Evolutionary conservation across 2,329 filamentous ascomycete genomes (phyloP).

Genomic region (Chalaropsis ovoidea): DNA sequence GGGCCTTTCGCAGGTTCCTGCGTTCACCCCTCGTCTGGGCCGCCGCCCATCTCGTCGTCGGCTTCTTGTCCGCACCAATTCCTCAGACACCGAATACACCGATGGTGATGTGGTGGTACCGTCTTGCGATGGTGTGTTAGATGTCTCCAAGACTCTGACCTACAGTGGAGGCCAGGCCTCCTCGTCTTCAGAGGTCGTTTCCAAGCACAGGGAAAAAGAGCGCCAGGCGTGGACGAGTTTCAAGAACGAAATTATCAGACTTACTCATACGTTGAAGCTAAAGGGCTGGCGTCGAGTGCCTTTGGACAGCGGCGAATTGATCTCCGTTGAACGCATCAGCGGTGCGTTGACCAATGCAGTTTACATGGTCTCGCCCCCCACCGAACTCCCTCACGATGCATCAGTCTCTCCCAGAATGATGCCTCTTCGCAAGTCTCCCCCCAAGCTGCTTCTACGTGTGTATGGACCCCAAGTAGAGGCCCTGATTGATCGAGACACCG

Average conservation of each 20-base stretch:
- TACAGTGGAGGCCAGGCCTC: slow-evolving; percentile 50
- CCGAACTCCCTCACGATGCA: slow-evolving; percentile 29
- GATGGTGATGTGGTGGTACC: slow-evolving; percentile 79
- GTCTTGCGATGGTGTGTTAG: slow-evolving; percentile 69
- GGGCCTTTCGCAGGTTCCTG: slow-evolving; percentile 40
- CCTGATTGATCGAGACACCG: slow-evolving; percentile 84
- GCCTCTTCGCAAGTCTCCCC: slow-evolving; percentile 34
- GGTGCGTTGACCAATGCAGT: slow-evolving; percentile 94
- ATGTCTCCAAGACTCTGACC: slow-evolving; percentile 80
- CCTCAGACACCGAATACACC: slow-evolving; percentile 75
- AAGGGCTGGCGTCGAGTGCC: slow-evolving; percentile 86
- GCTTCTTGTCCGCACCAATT: slow-evolving; percentile 38
- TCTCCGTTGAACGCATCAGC: slow-evolving; percentile 67
- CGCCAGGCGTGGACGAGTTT: slow-evolving; percentile 71
- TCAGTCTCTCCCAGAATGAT: slow-evolving; percentile 35
- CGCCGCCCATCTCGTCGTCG: slow-evolving; percentile 38
- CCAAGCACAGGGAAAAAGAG: slow-evolving; percentile 49
- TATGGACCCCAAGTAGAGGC: slow-evolving; percentile 95
- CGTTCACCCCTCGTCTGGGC: slow-evolving; percentile 35
- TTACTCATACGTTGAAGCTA: slow-evolving; percentile 77
- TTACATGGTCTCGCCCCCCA: slow-evolving; percentile 80
- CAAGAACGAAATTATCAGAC: slow-evolving; percentile 82
- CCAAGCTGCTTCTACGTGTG: slow-evolving; percentile 75
- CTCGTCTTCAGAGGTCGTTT: slow-evolving; percentile 29
- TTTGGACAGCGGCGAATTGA: slow-evolving; percentile 55